Evolutionary conservation across 768 basidiomycete species (phyloP), one percentile per base, ranked within the genome.

Genomic region (Phanerodontia chrysosporium): DNA sequence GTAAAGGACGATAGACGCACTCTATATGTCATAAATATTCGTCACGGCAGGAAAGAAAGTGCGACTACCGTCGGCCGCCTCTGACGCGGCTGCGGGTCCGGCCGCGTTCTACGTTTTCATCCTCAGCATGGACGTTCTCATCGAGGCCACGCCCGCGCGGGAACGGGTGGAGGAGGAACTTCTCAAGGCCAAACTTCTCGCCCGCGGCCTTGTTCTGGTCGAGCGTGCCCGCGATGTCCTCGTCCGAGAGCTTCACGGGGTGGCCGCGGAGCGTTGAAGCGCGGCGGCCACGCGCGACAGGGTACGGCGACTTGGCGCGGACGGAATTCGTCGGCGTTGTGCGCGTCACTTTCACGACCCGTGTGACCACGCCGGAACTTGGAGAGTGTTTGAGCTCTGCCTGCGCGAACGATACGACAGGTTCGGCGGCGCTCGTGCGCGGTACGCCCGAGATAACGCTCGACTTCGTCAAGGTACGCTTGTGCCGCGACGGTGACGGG

Each of bases 341-440:
- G 16, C 58, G 54, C 30, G 51, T 46, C 25, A 44, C 28, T 24
- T 54, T 55, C 3, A 57, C 60, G 22, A 52, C 59, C 1, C 51
- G 51, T 9, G 58, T 21, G 24, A 51, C 27, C 22, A 36, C 46
- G 12, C 54, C 62, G 10, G 59, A 57, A 28, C 44, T 53, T 21
- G 44, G 42, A 12, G 61, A 55, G 18, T 55, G 56, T 22, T 57
- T 55, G 29, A 61, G 60, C 28, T 60, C 63, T 18, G 57, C 63
- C 44, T 61, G 63, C 1, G 63, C 63, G 46, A 64, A 64, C 3
- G 63, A 64, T 2, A 64, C 45, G 24, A 64, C 57, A 32, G 63
- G 63, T 30, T 56, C 60, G 1, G 63, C 63, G 14, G 57, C 60
- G 39, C 57, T 61, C 16, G 56, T 61, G 25, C 63, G 55, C n/a